Conservation (phyloP, 1,139 yeast genomes). For the Sugiyamaella paludigena region DNA sequence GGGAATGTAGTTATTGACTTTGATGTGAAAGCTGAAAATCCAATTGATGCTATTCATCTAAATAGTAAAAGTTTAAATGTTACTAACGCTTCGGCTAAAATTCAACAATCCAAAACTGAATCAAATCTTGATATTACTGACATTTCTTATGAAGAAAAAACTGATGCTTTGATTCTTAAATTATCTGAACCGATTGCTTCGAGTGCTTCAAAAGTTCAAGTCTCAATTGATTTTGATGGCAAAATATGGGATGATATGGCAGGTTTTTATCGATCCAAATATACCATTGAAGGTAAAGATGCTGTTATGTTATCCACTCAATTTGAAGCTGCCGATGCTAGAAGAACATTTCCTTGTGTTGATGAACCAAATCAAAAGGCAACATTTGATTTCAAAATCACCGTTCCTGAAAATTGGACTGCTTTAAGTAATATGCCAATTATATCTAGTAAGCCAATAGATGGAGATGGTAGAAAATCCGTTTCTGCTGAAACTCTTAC, state of each 20-base stretch:
- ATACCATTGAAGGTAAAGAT: constrained; percentile 51
- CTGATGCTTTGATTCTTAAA: constrained; percentile 14
- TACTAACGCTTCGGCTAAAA: constrained; percentile 16
- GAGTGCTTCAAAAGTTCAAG: constrained; percentile 30
- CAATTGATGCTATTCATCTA: constrained; percentile 29
- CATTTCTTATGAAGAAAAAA: constrained; percentile 19
- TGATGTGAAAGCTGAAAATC: constrained; percentile 43
- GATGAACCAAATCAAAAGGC: constrained; percentile 89
- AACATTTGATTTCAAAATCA: constrained; percentile 63
- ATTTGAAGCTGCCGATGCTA: constrained; percentile 86
- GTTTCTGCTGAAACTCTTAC: constrained; percentile 6
- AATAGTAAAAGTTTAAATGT: constrained; percentile 37
- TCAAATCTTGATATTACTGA: constrained; percentile 15
- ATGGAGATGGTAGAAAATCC: constrained; percentile 43
- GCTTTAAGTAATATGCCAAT: constrained; percentile 74
- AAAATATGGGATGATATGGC: constrained; percentile 68
- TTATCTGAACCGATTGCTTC: constrained; percentile 28
- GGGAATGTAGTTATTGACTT: constrained; percentile 53
- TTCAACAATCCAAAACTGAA: constrained; percentile 22
- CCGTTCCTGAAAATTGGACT: constrained; percentile 57
- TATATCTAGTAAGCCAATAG: constrained; percentile 48
- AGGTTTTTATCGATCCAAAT: constrained; percentile 78
- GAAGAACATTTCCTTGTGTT: constrained; percentile 87
- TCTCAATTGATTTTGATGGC: constrained; percentile 47
- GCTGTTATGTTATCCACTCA: constrained; percentile 78